Percentiles rank a stretch among this genome's conserved stretches.
Evolutionary conservation across 345 rosid genomes (phyloP).

Genomic region (Linum lewisii): DNA sequence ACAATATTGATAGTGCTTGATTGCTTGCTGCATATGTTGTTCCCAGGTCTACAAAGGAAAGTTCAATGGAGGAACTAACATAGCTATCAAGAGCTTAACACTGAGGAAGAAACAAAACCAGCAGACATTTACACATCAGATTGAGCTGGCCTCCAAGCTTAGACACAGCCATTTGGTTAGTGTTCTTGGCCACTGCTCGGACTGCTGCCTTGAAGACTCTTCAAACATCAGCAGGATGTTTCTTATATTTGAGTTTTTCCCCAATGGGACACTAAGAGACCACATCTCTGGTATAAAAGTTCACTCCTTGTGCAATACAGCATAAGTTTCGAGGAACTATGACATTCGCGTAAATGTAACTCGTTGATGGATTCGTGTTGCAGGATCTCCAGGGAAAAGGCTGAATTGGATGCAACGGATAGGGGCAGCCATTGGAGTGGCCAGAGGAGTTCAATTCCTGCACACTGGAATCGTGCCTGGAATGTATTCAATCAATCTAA

Average conservation of each 20-base stretch:
- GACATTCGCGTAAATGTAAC: no score
- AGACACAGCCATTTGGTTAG: conserved; percentile 46
- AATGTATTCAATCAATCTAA: conserved; percentile 32
- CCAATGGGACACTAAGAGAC: conserved; percentile 38
- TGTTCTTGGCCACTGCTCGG: conserved; percentile 58
- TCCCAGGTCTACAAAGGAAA: conserved; percentile 40
- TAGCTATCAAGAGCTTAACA: conserved; percentile 33
- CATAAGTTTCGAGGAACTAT: no score
- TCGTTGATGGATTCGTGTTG: conserved; percentile 1
- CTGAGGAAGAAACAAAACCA: conserved; percentile 29
- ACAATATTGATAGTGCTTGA: neutral
- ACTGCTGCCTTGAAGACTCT: conserved; percentile 26
- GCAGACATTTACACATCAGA: conserved; percentile 27
- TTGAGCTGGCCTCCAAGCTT: conserved; percentile 50
- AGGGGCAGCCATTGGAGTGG: conserved; percentile 35
- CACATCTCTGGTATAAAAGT: conserved; percentile 24
- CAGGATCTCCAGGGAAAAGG: conserved; percentile 19
- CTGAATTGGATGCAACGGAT: conserved; percentile 41
- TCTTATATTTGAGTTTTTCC: conserved; percentile 39
- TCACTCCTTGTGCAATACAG: neutral
- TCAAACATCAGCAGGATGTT: conserved; percentile 25
- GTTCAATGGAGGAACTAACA: conserved; percentile 28
- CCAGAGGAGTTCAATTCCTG: conserved; percentile 50
- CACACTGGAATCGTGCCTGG: conserved; percentile 55
- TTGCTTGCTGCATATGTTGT: neutral